Base-by-base conservation (phyloP, 2,329 filamentous ascomycete species). In the Falciphora oryzae region DNA sequence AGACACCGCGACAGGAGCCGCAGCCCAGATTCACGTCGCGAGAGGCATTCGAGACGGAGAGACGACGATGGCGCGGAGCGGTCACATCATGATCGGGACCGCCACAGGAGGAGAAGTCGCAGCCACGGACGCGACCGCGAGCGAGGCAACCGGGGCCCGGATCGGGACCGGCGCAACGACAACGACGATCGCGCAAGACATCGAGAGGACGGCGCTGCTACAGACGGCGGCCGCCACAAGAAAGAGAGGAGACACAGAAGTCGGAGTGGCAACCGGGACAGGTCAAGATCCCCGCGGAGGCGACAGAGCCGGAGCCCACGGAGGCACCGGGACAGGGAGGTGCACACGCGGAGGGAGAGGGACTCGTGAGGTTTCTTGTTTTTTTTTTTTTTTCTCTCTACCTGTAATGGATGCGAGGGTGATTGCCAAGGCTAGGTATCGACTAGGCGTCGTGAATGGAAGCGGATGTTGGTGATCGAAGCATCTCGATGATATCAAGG, bases 241-340 rank as follows among this genome's bases (percentile, higher is more conserved):
- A 35, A 38, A 14, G 62, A 22, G 25, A 56, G 18, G 57, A 38
- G 62, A 14, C 56, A 32, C 25, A 28, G 53, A 16, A 63, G 62
- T 25, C 63, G 69, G 63, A 70, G 73, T 64, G 69, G 70, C 10
- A 70, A 73, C 28, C 68, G 70, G 57, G 65, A 67, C n/a, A 70
- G 70, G 61, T 61, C 67, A 14, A 71, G 70, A 58, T 65, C 68
- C 22, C 59, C 62, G 22, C 64, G 64, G 14, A 62, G 63, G 57
- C 63, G 64, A 53, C 64, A 67, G 27, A 75, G 73, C 50, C 69
- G 74, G 35, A 73, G 73, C 62, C 70, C 69, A 16, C 73, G 71
- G 29, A 67, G 70, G 57, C 69, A 70, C 35, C 66, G 62, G 5
- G 66, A 66, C 14, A 50, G 29, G n/a, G 61, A 63, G 16, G 32